Percentiles rank a stretch among this genome's conserved stretches.
These are phyloP conservation scores for Lophiostoma macrostomum DNA, from an alignment of 495 filamentous ascomycete genomes.

Conservation along the genomic window DNA sequence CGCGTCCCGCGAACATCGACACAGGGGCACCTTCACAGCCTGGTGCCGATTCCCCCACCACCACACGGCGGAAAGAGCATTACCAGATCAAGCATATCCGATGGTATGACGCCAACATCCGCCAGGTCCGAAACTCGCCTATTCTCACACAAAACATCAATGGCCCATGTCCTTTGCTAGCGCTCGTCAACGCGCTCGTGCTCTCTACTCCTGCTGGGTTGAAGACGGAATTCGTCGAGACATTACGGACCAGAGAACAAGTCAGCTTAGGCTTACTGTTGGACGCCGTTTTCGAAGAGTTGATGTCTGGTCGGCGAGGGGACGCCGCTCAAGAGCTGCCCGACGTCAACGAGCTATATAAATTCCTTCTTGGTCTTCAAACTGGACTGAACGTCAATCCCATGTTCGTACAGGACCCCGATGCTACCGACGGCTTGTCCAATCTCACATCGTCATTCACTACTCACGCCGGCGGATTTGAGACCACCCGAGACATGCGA, in stretches of 20 bases:
- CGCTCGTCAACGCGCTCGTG: slow-evolving; percentile 87
- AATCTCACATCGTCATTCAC: slow-evolving; percentile 3
- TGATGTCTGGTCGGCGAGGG: slow-evolving; percentile 65
- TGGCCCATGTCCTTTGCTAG: slow-evolving; percentile 89
- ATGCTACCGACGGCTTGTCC: slow-evolving; percentile 14
- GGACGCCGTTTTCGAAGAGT: slow-evolving; percentile 84
- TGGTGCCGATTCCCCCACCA: slow-evolving; percentile 33
- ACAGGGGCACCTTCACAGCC: background rate
- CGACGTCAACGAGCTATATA: slow-evolving; percentile 81
- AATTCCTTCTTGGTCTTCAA: slow-evolving; percentile 82
- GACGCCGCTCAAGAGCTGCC: slow-evolving; percentile 59
- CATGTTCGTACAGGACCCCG: slow-evolving; percentile 61
- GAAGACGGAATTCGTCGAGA: slow-evolving; percentile 70
- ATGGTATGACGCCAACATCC: slow-evolving; percentile 55
- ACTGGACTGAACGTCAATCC: slow-evolving; percentile 99
- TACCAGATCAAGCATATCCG: slow-evolving; percentile 70
- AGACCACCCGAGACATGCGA: slow-evolving; percentile 75
- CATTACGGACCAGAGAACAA: slow-evolving; percentile 75
- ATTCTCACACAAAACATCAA: slow-evolving; percentile 90
- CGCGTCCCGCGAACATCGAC: slow-evolving; percentile 23
- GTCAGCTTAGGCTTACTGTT: slow-evolving; percentile 81
- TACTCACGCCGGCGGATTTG: slow-evolving; percentile 66
- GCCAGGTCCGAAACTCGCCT: slow-evolving; percentile 59
- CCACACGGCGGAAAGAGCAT: slow-evolving; percentile 54
- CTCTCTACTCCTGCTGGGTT: slow-evolving; percentile 65